These are phyloP conservation scores for Cercospora beticola DNA, from an alignment of 2,329 filamentous ascomycete genomes.

Conservation along the genomic window DNA sequence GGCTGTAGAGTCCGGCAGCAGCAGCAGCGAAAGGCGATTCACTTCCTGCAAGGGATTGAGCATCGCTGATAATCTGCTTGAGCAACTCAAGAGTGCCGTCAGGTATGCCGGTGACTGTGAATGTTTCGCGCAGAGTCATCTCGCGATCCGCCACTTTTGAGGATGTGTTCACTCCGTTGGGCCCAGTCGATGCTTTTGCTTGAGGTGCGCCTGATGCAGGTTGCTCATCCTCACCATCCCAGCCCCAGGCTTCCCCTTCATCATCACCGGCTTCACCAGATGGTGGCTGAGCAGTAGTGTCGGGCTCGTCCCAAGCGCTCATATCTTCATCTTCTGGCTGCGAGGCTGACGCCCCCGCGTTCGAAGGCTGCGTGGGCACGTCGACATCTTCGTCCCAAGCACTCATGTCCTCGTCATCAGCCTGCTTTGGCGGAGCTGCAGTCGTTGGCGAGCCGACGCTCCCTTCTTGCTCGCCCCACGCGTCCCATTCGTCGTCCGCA, in stretches of 20 bases:
- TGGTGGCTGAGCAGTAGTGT: constrained; percentile 20
- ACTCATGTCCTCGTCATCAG: constrained; percentile 50
- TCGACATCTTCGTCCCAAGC: constrained; percentile 46
- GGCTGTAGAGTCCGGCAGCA: constrained; percentile 66
- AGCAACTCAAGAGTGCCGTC: constrained; percentile 72
- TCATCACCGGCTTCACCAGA: constrained; percentile 50
- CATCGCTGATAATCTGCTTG: constrained; percentile 49
- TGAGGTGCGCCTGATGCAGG: constrained; percentile 25
- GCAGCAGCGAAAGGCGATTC: constrained; percentile 63
- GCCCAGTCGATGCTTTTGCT: constrained; percentile 24
- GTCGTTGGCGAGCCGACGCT: constrained; percentile 41
- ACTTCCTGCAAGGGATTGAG: constrained; percentile 56
- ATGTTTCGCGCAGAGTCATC: constrained; percentile 77
- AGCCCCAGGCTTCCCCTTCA: constrained; percentile 88
- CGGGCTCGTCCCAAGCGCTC: constrained; percentile 49
- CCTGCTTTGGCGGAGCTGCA: constrained; percentile 26
- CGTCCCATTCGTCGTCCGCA: constrained; percentile 70
- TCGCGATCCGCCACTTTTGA: constrained; percentile 33
- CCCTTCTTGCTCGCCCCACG: constrained; percentile 69
- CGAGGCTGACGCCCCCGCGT: constrained; percentile 38
- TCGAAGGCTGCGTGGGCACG: constrained; percentile 22
- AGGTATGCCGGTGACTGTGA: constrained; percentile 85
- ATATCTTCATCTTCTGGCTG: constrained; percentile 47
- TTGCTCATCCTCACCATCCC: constrained; percentile 67
- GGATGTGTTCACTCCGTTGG: constrained; percentile 32